These are phyloP conservation scores for Aegilops sharonensis DNA, from an alignment of 176 grass and related monocot species.

Conservation along the genomic window DNA sequence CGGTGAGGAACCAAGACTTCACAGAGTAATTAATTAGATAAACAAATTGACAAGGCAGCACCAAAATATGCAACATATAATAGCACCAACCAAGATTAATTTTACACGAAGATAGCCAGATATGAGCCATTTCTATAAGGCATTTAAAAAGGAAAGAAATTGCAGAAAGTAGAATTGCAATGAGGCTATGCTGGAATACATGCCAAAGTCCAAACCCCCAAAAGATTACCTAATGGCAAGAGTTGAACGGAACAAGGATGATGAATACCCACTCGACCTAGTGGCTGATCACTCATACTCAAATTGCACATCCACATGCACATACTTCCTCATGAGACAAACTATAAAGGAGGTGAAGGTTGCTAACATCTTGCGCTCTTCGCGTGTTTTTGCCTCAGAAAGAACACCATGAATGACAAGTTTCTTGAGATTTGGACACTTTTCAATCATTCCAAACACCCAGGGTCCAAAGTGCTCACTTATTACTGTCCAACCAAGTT, in stretches of 20 bases:
- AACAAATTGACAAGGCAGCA: not conserved
- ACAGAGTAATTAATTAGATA: not conserved
- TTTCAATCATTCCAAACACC: conserved; percentile 98
- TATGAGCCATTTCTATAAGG: conserved; percentile 23
- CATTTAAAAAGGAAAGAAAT: not conserved
- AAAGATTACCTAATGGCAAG: conserved; percentile 35
- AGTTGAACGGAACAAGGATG: conserved; percentile 12
- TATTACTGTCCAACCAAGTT: conserved; percentile 97
- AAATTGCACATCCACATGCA: conserved; percentile 88
- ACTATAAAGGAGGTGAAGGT: conserved; percentile 88
- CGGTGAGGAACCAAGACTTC: not conserved
- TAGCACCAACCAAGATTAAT: conserved; percentile 24
- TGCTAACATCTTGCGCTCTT: conserved; percentile 78
- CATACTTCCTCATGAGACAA: conserved; percentile 76
- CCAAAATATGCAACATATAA: conserved; percentile 8
- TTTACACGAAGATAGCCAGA: conserved; percentile 17
- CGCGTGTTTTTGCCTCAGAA: conserved; percentile 86
- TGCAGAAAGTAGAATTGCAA: conserved; percentile 5
- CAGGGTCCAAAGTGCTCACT: conserved; percentile 93
- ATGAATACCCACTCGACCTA: not conserved
- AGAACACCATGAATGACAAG: conserved; percentile 92
- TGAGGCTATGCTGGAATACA: conserved; percentile 6
- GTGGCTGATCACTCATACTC: conserved; percentile 74
- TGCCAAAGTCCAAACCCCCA: not conserved
- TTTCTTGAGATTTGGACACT: conserved; percentile 95